These are phyloP conservation scores for Plenodomus tracheiphilus DNA, from an alignment of 2,329 filamentous ascomycete genomes.

Conservation along the genomic window DNA sequence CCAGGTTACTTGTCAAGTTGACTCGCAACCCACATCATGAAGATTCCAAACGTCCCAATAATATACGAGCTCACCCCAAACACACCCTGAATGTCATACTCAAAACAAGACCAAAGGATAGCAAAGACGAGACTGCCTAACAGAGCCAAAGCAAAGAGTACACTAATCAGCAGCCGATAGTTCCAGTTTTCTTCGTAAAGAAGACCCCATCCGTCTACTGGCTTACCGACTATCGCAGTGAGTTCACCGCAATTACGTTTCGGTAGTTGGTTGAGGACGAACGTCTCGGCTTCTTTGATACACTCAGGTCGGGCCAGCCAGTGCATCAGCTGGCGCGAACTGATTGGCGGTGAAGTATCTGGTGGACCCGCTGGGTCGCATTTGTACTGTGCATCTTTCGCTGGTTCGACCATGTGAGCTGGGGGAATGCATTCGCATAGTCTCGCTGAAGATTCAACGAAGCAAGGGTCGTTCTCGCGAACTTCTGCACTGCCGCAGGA, in stretches of 20 bases:
- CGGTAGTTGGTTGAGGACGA: slow-evolving; percentile 19
- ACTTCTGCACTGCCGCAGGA: slow-evolving; percentile 16
- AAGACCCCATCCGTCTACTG: slow-evolving; percentile 26
- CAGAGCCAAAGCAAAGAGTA: slow-evolving; percentile 6
- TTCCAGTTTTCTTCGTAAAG: slow-evolving; percentile 23
- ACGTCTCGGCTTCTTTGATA: slow-evolving; percentile 13
- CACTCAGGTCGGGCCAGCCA: slow-evolving; percentile 15
- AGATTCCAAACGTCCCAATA: background rate
- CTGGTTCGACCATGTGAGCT: slow-evolving; percentile 14
- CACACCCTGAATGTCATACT: slow-evolving; percentile 24
- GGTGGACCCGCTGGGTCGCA: slow-evolving; percentile 14
- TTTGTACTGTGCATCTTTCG: slow-evolving; percentile 16
- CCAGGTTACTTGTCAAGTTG: no score
- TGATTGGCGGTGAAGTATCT: slow-evolving; percentile 12
- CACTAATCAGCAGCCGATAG: slow-evolving; percentile 6
- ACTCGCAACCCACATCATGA: no score
- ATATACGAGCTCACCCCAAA: slow-evolving; percentile 21
- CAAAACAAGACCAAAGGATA: slow-evolving; percentile 15
- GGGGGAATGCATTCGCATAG: slow-evolving; percentile 22
- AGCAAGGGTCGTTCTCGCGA: slow-evolving; percentile 12
- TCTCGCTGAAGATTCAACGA: background rate
- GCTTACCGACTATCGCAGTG: slow-evolving; percentile 5
- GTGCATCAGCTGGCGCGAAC: slow-evolving; percentile 17
- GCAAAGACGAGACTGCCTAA: slow-evolving; percentile 19
- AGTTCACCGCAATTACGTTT: slow-evolving; percentile 17